These are phyloP conservation scores for Penicillium expansum DNA, from an alignment of 2,329 filamentous ascomycete species.

Conservation along the genomic window DNA sequence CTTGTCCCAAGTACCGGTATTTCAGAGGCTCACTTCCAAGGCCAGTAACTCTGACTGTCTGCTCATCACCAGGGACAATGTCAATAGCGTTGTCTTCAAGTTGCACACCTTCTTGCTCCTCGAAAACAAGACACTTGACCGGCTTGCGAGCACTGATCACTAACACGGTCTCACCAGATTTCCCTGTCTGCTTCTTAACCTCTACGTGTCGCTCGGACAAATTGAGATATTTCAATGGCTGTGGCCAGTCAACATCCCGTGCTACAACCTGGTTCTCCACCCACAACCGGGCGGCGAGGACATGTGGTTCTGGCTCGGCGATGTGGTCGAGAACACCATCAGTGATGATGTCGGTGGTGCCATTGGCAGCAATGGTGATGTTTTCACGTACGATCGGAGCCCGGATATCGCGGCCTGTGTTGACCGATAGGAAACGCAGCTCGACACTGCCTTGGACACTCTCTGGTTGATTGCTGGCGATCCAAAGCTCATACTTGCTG, in stretches of 20 bases:
- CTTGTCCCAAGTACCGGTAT: slow-evolving; percentile 31
- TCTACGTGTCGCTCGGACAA: slow-evolving; percentile 52
- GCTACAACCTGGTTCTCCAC: slow-evolving; percentile 51
- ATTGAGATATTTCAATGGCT: slow-evolving; percentile 59
- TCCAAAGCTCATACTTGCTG: slow-evolving; percentile 57
- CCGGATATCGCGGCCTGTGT: slow-evolving; percentile 55
- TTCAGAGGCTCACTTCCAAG: slow-evolving; percentile 19
- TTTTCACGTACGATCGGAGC: slow-evolving; percentile 48
- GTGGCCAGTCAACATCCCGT: slow-evolving; percentile 59
- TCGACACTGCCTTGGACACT: slow-evolving; percentile 36
- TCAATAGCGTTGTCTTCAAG: slow-evolving; percentile 58
- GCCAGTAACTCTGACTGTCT: slow-evolving; percentile 37
- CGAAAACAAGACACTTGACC: slow-evolving; percentile 60
- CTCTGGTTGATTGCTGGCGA: slow-evolving; percentile 50
- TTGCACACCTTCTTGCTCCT: slow-evolving; percentile 55
- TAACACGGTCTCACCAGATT: slow-evolving; percentile 31
- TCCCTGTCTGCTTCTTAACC: slow-evolving; percentile 40
- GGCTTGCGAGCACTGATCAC: slow-evolving; percentile 51
- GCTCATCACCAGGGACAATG: slow-evolving; percentile 58
- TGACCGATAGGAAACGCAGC: slow-evolving; percentile 53
- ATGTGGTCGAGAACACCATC: slow-evolving; percentile 52
- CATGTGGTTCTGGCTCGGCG: slow-evolving; percentile 52
- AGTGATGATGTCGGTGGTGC: slow-evolving; percentile 52
- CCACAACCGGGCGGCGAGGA: slow-evolving; percentile 54
- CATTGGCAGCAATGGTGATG: slow-evolving; percentile 51